Conservation (phyloP, 768 basidiomycete species). For the Kwoniella heveanensis region DNA sequence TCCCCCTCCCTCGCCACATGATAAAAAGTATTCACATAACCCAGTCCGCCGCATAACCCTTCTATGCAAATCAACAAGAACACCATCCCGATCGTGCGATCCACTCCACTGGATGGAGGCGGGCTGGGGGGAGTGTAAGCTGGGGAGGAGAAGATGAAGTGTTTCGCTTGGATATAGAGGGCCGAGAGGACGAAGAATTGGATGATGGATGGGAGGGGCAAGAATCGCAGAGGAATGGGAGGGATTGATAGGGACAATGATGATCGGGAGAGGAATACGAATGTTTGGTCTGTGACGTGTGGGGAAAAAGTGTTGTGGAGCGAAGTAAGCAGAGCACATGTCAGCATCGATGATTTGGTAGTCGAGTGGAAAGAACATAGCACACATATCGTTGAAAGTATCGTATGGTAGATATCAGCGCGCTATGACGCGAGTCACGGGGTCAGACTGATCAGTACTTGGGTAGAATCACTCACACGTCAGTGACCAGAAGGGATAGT, state of each 20-base stretch:
- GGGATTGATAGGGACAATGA: slow-evolving; percentile 83
- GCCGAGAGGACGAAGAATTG: slow-evolving; percentile 67
- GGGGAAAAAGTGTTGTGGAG: too few species aligned
- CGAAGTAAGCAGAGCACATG: too few species aligned
- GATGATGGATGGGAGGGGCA: slow-evolving; percentile 74
- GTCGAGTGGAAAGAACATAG: too few species aligned
- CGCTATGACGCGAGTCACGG: not conserved
- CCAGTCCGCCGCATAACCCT: slow-evolving; percentile 88
- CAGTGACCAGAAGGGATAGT: slow-evolving; percentile 80
- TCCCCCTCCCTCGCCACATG: slow-evolving; percentile 59
- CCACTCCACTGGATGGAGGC: slow-evolving; percentile 53
- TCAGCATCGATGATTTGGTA: too few species aligned
- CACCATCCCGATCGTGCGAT: slow-evolving; percentile 65
- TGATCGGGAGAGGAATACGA: slow-evolving; percentile 90
- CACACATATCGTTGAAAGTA: too few species aligned
- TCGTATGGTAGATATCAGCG: not conserved
- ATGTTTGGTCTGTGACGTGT: slow-evolving; percentile 60
- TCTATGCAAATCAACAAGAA: slow-evolving; percentile 81
- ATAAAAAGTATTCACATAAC: slow-evolving; percentile 61
- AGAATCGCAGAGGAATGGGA: slow-evolving; percentile 68
- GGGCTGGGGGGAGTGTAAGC: slow-evolving; percentile 63
- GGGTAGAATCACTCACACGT: slow-evolving; percentile 26
- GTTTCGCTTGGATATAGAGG: slow-evolving; percentile 46
- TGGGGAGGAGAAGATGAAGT: slow-evolving; percentile 61
- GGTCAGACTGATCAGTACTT: too few species aligned